Conservation (phyloP, 148 eudicot genomes). For the Mesembryanthemum crystallinum region DNA sequence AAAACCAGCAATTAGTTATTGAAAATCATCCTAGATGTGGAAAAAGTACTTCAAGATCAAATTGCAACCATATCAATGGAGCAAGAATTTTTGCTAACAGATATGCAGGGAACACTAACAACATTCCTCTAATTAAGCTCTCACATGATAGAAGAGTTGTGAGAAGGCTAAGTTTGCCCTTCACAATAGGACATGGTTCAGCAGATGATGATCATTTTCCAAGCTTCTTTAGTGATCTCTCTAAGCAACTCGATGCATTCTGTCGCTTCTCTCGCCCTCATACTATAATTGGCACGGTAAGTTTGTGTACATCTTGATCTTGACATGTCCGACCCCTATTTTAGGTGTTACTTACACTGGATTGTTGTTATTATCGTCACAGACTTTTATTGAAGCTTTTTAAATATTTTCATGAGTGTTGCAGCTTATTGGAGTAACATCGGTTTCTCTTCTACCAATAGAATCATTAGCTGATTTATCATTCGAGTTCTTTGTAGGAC, state of each 20-base stretch:
- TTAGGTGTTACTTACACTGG: too few relatives aligned
- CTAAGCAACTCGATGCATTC: conserved; percentile 26
- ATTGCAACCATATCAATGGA: neutral
- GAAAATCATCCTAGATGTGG: neutral
- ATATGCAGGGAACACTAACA: neutral
- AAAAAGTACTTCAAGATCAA: neutral
- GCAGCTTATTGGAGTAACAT: conserved; percentile 49
- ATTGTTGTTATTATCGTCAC: too few relatives aligned
- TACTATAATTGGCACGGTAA: conserved; percentile 48
- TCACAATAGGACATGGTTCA: neutral
- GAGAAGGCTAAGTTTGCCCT: conserved; percentile 18
- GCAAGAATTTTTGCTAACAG: neutral
- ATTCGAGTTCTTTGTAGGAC: conserved; percentile 26
- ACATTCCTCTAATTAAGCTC: neutral
- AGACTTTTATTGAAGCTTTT: neutral
- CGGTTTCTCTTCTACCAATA: conserved; percentile 44
- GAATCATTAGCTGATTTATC: conserved; percentile 41
- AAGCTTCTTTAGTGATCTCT: conserved; percentile 3
- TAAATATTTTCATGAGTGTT: neutral
- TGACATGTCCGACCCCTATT: too few relatives aligned
- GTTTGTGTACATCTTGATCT: conserved; percentile 5
- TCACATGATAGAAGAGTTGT: neutral
- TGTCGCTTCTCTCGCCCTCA: conserved; percentile 50
- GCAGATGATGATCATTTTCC: conserved; percentile 12
- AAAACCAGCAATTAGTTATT: neutral